Evolutionary conservation across 2,329 filamentous ascomycete genomes (phyloP).

Genomic region (Cladosporium sphaerospermum): DNA sequence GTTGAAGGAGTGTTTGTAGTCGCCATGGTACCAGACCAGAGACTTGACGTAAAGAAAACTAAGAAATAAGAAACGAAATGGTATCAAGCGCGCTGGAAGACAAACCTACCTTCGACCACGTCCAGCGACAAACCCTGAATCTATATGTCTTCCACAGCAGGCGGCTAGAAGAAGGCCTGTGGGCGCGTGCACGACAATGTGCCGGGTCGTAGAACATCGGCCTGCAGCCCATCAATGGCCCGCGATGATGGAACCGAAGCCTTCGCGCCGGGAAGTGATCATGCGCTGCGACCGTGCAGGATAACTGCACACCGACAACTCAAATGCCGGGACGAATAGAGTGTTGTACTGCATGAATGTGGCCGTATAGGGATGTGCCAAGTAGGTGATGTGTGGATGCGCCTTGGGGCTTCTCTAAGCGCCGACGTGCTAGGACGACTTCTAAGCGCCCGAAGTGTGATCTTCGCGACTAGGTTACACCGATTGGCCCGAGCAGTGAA

Average conservation of each 20-base stretch:
- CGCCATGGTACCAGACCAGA: slow-evolving; percentile 19
- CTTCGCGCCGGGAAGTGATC: slow-evolving; percentile 16
- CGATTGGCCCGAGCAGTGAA: not conserved
- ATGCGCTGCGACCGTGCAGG: slow-evolving; percentile 12
- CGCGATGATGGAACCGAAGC: not conserved
- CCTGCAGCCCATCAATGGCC: slow-evolving; percentile 16
- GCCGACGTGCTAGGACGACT: slow-evolving; percentile 10
- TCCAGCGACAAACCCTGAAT: too few relatives aligned
- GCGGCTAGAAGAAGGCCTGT: slow-evolving; percentile 2
- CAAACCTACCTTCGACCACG: slow-evolving; percentile 11
- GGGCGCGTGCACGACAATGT: slow-evolving; percentile 6
- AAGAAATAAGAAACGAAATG: slow-evolving; percentile 7
- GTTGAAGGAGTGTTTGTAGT: slow-evolving; percentile 9
- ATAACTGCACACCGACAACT: slow-evolving; percentile 4
- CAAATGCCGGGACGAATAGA: slow-evolving; percentile 20
- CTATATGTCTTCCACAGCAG: not conserved
- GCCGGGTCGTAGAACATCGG: not conserved
- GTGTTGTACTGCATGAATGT: slow-evolving; percentile 20
- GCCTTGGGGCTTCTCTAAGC: slow-evolving; percentile 21
- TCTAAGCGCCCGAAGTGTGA: slow-evolving; percentile 8
- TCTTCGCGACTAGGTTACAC: not conserved
- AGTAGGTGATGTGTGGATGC: slow-evolving; percentile 12
- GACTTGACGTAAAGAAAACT: not conserved
- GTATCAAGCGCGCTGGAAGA: slow-evolving; percentile 7
- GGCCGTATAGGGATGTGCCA: slow-evolving; percentile 10